Conservation (phyloP, 805 yeast genomes). For the Starmerella ratchasimensis region DNA sequence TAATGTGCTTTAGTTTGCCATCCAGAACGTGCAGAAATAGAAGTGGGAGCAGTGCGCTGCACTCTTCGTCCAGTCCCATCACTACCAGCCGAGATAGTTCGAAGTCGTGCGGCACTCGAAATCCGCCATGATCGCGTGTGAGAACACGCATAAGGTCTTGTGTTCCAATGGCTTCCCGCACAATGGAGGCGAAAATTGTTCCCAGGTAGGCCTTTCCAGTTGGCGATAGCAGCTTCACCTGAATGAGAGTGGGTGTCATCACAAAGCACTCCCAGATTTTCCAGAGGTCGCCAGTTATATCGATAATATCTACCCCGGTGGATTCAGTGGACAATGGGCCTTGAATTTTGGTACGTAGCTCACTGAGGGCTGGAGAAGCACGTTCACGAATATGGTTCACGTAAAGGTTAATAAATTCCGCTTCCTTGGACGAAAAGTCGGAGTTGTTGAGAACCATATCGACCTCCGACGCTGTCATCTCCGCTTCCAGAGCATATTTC, state of each 20-base stretch:
- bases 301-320: too few species aligned
- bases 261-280: neutral
- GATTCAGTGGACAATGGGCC: neutral
- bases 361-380: too few species aligned
- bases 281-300: neutral
- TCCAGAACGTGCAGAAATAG: too few species aligned
- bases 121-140: too few species aligned
- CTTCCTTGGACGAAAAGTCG: neutral
- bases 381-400: neutral
- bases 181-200: constrained; percentile 18
- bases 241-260: neutral
- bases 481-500: neutral
- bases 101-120: too few species aligned
- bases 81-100: constrained; percentile 8
- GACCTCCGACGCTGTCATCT: neutral
- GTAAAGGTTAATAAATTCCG: neutral
- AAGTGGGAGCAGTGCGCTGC: constrained; percentile 15
- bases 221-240: neutral
- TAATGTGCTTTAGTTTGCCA: too few species aligned
- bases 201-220: neutral
- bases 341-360: too few species aligned
- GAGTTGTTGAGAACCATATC: neutral
- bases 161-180: constrained; percentile 13
- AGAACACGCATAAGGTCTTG: constrained; percentile 7
- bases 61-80: constrained; percentile 19